phyloP scores from a whole-genome alignment of 2,329 filamentous ascomycete genomes.

The Lachnellula hyalina region DNA sequence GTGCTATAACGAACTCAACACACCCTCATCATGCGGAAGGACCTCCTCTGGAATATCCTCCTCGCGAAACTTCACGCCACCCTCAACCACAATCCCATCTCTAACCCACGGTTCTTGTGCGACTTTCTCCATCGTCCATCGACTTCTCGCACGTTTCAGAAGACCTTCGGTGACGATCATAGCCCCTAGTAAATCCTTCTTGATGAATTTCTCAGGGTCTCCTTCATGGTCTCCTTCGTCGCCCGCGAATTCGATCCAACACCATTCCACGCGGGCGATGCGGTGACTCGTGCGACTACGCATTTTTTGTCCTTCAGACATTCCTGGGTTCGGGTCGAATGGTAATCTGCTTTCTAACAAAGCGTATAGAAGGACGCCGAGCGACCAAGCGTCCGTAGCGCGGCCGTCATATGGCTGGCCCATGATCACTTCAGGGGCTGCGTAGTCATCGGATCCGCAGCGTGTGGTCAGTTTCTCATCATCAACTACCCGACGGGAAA shows the following conservation, averaged over 20 bases:
- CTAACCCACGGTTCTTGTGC: slow-evolving; percentile 70
- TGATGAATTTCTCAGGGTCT: slow-evolving; percentile 54
- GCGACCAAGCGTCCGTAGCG: slow-evolving; percentile 87
- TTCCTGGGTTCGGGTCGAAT: slow-evolving; percentile 82
- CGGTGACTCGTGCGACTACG: slow-evolving; percentile 81
- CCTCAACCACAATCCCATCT: slow-evolving; percentile 64
- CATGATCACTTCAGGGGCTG: slow-evolving; percentile 92
- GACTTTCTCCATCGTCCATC: slow-evolving; percentile 72
- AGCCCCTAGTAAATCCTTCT: slow-evolving; percentile 64
- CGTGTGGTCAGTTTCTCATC: slow-evolving; percentile 88
- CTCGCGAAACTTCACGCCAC: slow-evolving; percentile 53
- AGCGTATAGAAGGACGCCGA: slow-evolving; percentile 89
- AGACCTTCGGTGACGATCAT: slow-evolving; percentile 78
- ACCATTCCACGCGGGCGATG: slow-evolving; percentile 95
- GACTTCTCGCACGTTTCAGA: slow-evolving; percentile 72
- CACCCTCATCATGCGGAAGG: background rate
- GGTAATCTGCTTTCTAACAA: slow-evolving; percentile 89
- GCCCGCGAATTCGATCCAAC: slow-evolving; percentile 82
- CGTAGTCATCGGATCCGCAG: slow-evolving; percentile 95
- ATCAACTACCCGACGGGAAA: slow-evolving; percentile 78
- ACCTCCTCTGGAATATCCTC: slow-evolving; percentile 35
- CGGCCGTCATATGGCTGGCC: slow-evolving; percentile 92
- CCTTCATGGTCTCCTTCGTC: slow-evolving; percentile 82
- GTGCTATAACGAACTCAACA: slow-evolving; percentile 14
- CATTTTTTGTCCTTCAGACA: slow-evolving; percentile 70